A percentile compares a stretch with the other conserved stretches of the same genome.
Conservation (phyloP, 164 flowering plant species). For the Paratinospora sagittata region DNA sequence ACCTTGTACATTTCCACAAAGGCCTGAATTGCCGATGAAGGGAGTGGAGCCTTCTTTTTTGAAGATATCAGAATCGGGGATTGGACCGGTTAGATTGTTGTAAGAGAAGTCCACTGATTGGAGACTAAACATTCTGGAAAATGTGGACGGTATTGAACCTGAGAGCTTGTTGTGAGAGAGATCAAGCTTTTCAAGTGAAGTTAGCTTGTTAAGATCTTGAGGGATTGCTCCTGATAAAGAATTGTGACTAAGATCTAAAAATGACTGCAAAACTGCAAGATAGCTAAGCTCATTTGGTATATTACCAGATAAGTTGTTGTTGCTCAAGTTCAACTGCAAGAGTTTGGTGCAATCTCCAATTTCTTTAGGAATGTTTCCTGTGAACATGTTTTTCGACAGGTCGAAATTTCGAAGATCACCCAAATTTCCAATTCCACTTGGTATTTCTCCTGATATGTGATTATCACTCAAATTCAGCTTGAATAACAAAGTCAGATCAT, state of each 20-base stretch:
- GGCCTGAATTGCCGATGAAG: conserved; percentile 22
- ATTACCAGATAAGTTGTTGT: conserved; percentile 37
- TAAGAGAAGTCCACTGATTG: conserved; percentile 38
- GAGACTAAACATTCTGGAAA: conserved; percentile 27
- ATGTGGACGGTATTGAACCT: conserved; percentile 37
- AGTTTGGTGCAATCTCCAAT: conserved; percentile 23
- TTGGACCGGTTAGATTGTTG: conserved; percentile 40
- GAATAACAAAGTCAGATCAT: conserved; percentile 15
- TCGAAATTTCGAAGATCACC: conserved; percentile 22
- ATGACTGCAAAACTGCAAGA: conserved; percentile 23
- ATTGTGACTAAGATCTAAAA: conserved; percentile 54
- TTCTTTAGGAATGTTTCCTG: conserved; percentile 24
- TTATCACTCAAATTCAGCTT: conserved; percentile 35
- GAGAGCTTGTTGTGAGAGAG: conserved; percentile 47
- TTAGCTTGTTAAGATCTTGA: conserved; percentile 27
- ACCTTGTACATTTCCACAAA: conserved; percentile 41
- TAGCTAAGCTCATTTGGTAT: conserved; percentile 45
- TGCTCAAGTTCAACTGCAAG: conserved; percentile 31
- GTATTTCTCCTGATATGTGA: conserved; percentile 34
- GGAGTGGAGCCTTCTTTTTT: conserved; percentile 4
- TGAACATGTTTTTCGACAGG: conserved; percentile 25
- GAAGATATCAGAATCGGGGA: conserved; percentile 29
- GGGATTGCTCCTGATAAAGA: conserved; percentile 47
- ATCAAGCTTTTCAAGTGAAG: conserved; percentile 33
- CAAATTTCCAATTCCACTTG: conserved; percentile 23